Conservation (phyloP, 352 stramenopile species). For the Globisporangium okanoganense region DNA sequence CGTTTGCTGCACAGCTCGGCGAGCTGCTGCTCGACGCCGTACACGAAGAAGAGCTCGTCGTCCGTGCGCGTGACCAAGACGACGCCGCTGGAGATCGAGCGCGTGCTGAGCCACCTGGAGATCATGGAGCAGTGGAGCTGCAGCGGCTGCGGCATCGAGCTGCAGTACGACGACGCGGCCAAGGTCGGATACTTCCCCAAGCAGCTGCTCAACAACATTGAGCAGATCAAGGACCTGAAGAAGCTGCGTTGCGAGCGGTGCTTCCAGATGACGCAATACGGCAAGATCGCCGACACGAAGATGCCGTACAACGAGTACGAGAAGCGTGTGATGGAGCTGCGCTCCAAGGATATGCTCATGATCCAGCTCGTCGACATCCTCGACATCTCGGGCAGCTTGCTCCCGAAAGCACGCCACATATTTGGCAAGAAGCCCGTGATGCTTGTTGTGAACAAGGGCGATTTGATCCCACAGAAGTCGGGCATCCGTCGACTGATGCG, state of each 20-base stretch:
- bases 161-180: constrained; percentile 63
- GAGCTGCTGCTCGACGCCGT: constrained; percentile 14
- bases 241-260: constrained; percentile 83
- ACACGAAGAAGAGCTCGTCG: constrained; percentile 8
- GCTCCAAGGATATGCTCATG: constrained; percentile 87
- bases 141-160: constrained; percentile 76
- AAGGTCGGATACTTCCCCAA: constrained; percentile 70
- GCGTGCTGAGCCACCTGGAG: constrained; percentile 65
- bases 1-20: constrained; percentile 13
- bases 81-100: constrained; percentile 40
- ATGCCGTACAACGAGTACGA: constrained; percentile 87
- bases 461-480: constrained; percentile 85
- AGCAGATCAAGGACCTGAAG: constrained; percentile 66
- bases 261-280: constrained; percentile 86
- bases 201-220: constrained; percentile 56
- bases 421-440: constrained; percentile 90
- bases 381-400: constrained; percentile 86
- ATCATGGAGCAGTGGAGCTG: constrained; percentile 85
- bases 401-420: constrained; percentile 81
- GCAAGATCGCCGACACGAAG: constrained; percentile 81
- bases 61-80: constrained; percentile 8
- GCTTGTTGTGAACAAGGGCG: constrained; percentile 90
- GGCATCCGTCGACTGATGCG: constrained; percentile 77
- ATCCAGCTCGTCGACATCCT: constrained; percentile 92
- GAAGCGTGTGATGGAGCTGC: constrained; percentile 80